phyloP scores from a whole-genome alignment of 2,329 filamentous ascomycete species.

The Aspergillus sp. region DNA sequence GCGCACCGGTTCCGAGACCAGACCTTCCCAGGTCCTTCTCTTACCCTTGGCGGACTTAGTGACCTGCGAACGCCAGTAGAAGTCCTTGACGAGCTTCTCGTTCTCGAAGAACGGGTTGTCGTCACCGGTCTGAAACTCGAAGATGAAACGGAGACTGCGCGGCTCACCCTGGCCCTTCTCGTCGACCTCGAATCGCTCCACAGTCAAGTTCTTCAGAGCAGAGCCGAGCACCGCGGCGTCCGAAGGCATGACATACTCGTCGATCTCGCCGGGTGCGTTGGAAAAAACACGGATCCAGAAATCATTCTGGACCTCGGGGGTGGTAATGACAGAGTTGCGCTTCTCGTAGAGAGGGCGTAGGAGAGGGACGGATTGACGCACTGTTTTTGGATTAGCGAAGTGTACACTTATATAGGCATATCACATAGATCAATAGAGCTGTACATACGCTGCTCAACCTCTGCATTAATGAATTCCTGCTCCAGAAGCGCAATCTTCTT shows the following conservation, averaged over 20 bases:
- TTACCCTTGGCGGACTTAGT: constrained; percentile 36
- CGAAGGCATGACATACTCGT: constrained; percentile 75
- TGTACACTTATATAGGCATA: not conserved
- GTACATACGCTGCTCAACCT: constrained; percentile 70
- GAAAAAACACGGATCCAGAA: constrained; percentile 96
- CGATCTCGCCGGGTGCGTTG: constrained; percentile 74
- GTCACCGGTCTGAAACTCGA: constrained; percentile 55
- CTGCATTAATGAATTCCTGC: constrained; percentile 73
- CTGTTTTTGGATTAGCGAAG: constrained; percentile 36
- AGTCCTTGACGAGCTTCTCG: constrained; percentile 75
- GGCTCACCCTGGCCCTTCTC: constrained; percentile 60
- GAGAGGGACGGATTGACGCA: constrained; percentile 63
- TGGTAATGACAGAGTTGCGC: constrained; percentile 59
- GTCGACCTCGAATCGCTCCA: constrained; percentile 70
- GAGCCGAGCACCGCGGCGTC: constrained; percentile 63
- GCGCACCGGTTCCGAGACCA: constrained; percentile 80
- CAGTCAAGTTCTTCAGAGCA: constrained; percentile 58
- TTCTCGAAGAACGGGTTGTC: constrained; percentile 79
- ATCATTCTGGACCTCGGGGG: constrained; percentile 52
- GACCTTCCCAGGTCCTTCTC: constrained; percentile 58
- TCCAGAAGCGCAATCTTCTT: constrained; percentile 67
- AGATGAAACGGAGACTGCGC: constrained; percentile 66
- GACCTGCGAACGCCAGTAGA: constrained; percentile 64
- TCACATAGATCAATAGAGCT: not conserved
- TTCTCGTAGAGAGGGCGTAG: constrained; percentile 65